Conservation (phyloP, 108 stramenopile species). For the Discostella stelligeroides region DNA sequence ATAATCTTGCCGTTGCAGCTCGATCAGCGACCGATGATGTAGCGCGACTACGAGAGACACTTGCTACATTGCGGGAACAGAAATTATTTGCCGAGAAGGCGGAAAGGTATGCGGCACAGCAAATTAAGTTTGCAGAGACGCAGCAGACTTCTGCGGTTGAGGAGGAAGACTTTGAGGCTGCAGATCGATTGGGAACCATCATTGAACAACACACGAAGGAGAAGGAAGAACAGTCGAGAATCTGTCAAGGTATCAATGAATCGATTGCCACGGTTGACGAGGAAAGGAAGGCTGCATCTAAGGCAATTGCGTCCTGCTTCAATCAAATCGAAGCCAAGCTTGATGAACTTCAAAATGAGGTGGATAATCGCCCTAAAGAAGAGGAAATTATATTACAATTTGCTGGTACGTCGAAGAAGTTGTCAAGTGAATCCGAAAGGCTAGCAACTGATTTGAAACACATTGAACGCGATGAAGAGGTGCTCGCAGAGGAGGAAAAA, state of each 20-base stretch:
- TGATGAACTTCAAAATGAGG: constrained; percentile 53
- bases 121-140: constrained; percentile 64
- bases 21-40: constrained; percentile 28
- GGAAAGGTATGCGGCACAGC: constrained; percentile 59
- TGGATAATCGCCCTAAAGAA: constrained; percentile 42
- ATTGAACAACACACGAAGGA: constrained; percentile 68
- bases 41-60: constrained; percentile 40
- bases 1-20: constrained; percentile 23
- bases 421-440: constrained; percentile 75
- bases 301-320: constrained; percentile 65
- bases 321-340: constrained; percentile 50
- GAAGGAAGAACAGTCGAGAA: constrained; percentile 49
- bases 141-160: constrained; percentile 77
- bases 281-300: constrained; percentile 53
- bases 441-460: constrained; percentile 75
- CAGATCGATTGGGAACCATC: constrained; percentile 69
- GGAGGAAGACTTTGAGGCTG: constrained; percentile 86
- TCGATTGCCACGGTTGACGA: constrained; percentile 59
- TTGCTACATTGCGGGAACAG: constrained; percentile 56
- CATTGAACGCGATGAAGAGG: constrained; percentile 80
- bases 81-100: constrained; percentile 58
- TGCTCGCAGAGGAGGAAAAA: constrained; percentile 69
- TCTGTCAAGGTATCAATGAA: constrained; percentile 53
- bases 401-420: constrained; percentile 61
- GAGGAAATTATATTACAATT: constrained; percentile 67